Percentiles rank a stretch among this genome's conserved stretches.
phyloP scores from a whole-genome alignment of 768 basidiomycete genomes.

The Mycena filopes region DNA sequence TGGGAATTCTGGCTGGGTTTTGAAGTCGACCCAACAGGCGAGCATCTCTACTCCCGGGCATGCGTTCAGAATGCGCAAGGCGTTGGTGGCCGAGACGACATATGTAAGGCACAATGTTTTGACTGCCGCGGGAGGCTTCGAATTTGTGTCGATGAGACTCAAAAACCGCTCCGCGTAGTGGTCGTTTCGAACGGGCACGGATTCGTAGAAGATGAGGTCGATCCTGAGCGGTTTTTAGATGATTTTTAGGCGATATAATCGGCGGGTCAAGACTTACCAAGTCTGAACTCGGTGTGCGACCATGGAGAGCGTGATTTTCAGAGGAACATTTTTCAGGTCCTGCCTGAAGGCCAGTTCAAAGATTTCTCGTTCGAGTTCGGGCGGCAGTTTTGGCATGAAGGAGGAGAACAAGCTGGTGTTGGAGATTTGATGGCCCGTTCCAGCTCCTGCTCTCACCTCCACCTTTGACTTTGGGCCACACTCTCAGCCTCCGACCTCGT shows the following conservation, averaged over 20 bases:
- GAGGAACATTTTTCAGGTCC: background rate
- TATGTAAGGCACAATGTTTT: background rate
- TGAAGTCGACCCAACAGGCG: background rate
- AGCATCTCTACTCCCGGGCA: background rate
- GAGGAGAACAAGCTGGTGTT: no score
- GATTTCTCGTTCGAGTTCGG: constrained; percentile 22
- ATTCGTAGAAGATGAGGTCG: background rate
- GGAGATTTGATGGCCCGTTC: no score
- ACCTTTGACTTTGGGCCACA: no score
- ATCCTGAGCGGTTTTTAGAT: background rate
- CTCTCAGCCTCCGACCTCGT: no score
- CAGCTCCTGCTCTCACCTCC: no score
- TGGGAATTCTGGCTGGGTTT: background rate
- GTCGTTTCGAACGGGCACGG: background rate
- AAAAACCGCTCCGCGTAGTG: background rate
- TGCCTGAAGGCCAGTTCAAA: background rate
- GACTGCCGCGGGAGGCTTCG: background rate
- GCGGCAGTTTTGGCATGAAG: background rate
- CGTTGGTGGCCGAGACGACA: background rate
- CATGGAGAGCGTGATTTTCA: background rate
- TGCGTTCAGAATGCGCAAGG: background rate
- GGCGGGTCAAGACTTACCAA: no score
- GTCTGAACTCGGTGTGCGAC: background rate
- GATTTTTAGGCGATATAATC: no score
- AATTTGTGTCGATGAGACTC: background rate